Percentiles rank a stretch among this genome's conserved stretches.
Evolutionary conservation across 768 basidiomycete species (phyloP).

Genomic region (Rhodotorula toruloides): DNA sequence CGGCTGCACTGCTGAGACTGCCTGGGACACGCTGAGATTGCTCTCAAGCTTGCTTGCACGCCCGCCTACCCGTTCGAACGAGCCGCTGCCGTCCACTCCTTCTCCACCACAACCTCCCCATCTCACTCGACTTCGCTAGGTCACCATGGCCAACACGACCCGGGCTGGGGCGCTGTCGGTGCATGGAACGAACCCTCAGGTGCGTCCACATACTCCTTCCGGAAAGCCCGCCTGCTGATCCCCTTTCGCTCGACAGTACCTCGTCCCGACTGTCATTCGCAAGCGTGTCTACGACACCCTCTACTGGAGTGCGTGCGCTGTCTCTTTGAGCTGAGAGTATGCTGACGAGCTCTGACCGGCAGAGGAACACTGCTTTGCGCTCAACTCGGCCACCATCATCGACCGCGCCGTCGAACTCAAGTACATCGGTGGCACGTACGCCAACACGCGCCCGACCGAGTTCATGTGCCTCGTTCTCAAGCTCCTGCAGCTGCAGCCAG

Average conservation of each 20-base stretch:
- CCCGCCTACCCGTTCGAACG: not conserved
- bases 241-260: conserved; percentile 39
- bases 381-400: conserved; percentile 89
- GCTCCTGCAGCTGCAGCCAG: conserved; percentile 91
- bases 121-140: not conserved
- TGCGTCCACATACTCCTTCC: conserved; percentile 44
- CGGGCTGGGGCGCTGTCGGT: conserved; percentile 78
- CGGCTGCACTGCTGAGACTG: not conserved
- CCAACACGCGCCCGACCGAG: conserved; percentile 88
- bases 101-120: not conserved
- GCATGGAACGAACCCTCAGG: conserved; percentile 96
- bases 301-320: conserved; percentile 62
- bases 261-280: conserved; percentile 94
- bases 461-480: conserved; percentile 90
- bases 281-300: conserved; percentile 89
- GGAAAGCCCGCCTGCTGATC: not conserved
- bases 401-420: conserved; percentile 82
- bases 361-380: conserved; percentile 92
- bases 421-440: conserved; percentile 86
- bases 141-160: conserved; percentile 84
- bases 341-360: not conserved
- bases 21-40: not conserved
- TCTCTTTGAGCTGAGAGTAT: too few relatives aligned
- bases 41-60: too few relatives aligned
- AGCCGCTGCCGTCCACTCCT: not conserved